A percentile compares a stretch with the other conserved stretches of the same genome.
These are phyloP conservation scores for Salix suchowensis DNA, from an alignment of 345 rosid genomes.

Conservation along the genomic window DNA sequence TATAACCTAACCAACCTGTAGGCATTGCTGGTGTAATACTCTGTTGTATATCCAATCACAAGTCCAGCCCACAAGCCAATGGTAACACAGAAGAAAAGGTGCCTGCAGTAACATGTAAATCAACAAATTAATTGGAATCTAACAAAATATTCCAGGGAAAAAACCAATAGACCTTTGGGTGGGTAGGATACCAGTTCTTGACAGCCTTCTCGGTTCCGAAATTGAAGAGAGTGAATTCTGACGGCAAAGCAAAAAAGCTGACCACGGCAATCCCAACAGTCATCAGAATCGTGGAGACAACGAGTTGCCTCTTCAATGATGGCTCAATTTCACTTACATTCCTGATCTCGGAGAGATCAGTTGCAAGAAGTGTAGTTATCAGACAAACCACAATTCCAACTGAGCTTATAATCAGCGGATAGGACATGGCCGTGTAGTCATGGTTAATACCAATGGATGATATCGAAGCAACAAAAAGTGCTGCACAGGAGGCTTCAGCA, in stretches of 20 bases:
- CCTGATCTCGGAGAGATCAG: slow-evolving; percentile 55
- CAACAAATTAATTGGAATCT: not conserved
- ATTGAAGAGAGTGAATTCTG: slow-evolving; percentile 54
- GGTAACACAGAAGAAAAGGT: slow-evolving; percentile 59
- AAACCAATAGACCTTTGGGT: not conserved
- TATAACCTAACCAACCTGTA: slow-evolving; percentile 36
- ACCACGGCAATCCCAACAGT: slow-evolving; percentile 54
- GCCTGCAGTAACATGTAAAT: slow-evolving; percentile 33
- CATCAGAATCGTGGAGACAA: slow-evolving; percentile 66
- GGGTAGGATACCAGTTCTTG: slow-evolving; percentile 48
- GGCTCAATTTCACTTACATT: slow-evolving; percentile 52
- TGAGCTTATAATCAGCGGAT: slow-evolving; percentile 52
- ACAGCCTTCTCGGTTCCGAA: slow-evolving; percentile 54
- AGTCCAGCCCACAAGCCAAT: slow-evolving; percentile 73
- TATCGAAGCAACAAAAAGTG: slow-evolving; percentile 62
- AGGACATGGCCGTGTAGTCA: slow-evolving; percentile 57
- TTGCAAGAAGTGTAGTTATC: slow-evolving; percentile 61
- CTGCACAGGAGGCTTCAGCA: slow-evolving; percentile 69
- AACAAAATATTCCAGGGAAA: not conserved
- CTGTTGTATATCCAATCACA: slow-evolving; percentile 54
- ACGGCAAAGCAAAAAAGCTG: slow-evolving; percentile 49
- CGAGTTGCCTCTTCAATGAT: slow-evolving; percentile 54
- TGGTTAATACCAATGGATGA: slow-evolving; percentile 55
- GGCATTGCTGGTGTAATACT: slow-evolving; percentile 66
- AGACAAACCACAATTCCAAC: slow-evolving; percentile 59